Conservation (phyloP, 805 yeast species). For the Suhomyces kilbournensis region DNA sequence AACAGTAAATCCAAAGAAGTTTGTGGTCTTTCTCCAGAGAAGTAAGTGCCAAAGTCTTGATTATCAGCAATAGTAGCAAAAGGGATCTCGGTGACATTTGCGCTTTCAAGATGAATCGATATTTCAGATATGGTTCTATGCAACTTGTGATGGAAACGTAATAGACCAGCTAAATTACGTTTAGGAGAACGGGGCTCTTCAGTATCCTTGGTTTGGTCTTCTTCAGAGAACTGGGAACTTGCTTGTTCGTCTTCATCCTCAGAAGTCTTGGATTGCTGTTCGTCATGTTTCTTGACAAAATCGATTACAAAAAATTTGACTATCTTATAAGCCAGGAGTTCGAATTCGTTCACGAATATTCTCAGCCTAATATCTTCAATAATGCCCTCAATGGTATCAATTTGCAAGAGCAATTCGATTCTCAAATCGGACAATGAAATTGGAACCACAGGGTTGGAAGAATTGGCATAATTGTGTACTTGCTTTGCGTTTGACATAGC, state of each 20-base stretch:
- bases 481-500: slow-evolving; percentile 10
- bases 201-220: not conserved
- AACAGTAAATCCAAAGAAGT: slow-evolving; percentile 23
- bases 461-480: not conserved
- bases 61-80: slow-evolving; percentile 24
- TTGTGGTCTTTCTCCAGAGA: slow-evolving; percentile 16
- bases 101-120: slow-evolving; percentile 26
- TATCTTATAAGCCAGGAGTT: slow-evolving; percentile 19
- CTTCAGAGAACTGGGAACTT: not conserved
- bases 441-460: slow-evolving; percentile 3
- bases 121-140: slow-evolving; percentile 23
- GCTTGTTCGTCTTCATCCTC: not conserved
- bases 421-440: slow-evolving; percentile 8
- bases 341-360: slow-evolving; percentile 21
- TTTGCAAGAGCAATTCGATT: slow-evolving; percentile 12
- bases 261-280: not conserved
- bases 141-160: slow-evolving; percentile 16
- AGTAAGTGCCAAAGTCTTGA: slow-evolving; percentile 19
- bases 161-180: slow-evolving; percentile 1
- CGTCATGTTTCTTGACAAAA: slow-evolving; percentile 1
- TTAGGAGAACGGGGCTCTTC: not conserved
- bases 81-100: slow-evolving; percentile 27
- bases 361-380: slow-evolving; percentile 17
- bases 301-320: slow-evolving; percentile 14
- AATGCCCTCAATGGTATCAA: slow-evolving; percentile 17